phyloP scores from a whole-genome alignment of 805 yeast genomes.

The Sugiyamaella smithiae region DNA sequence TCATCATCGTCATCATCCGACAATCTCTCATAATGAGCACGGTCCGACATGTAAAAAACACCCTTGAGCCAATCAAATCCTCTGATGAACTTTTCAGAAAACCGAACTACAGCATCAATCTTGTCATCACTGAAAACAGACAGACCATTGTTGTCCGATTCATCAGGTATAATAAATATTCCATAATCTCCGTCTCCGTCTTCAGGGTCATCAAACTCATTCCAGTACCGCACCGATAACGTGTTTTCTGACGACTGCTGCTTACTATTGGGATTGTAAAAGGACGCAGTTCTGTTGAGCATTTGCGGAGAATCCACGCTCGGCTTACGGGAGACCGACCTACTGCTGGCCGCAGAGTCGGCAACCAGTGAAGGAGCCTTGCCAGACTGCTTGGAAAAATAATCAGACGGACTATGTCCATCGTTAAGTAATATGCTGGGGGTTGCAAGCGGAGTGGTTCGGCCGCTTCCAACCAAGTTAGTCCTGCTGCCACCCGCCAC shows the following conservation, averaged over 20 bases:
- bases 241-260: conserved; percentile 18
- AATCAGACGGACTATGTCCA: conserved; percentile 5
- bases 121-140: conserved; percentile 28
- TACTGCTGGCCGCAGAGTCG: not conserved
- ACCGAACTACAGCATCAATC: conserved; percentile 32
- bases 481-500: not conserved
- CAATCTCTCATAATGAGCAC: conserved; percentile 10
- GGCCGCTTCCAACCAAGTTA: not conserved
- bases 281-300: conserved; percentile 7
- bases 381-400: not conserved
- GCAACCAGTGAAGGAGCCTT: not conserved
- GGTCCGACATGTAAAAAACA: conserved; percentile 16
- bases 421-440: conserved; percentile 25
- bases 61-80: conserved; percentile 25
- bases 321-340: not conserved
- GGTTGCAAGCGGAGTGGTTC: conserved; percentile 3
- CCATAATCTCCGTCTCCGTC: conserved; percentile 40
- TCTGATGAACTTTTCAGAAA: conserved; percentile 30
- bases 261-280: conserved; percentile 1
- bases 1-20: conserved; percentile 22
- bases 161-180: conserved; percentile 36
- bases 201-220: conserved; percentile 65
- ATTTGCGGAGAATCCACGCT: conserved; percentile 3
- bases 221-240: conserved; percentile 52
- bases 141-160: conserved; percentile 32